Evolutionary conservation across 176 grass and related monocot genomes (phyloP).

Genomic region (sorghum (Sorghum bicolor)): DNA sequence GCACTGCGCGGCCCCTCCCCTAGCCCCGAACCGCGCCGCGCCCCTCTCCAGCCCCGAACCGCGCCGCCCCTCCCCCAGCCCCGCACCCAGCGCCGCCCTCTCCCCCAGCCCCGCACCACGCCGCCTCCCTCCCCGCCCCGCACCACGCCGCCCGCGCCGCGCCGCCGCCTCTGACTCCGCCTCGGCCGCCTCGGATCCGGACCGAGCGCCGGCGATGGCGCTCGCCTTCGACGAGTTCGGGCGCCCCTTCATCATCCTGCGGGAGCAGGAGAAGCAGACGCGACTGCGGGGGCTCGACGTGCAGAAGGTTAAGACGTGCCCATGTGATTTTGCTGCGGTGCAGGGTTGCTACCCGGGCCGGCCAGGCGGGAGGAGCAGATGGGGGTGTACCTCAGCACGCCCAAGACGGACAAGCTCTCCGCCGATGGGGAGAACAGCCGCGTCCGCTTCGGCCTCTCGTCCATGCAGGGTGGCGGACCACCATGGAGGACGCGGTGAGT

Average conservation of each 20-base stretch:
- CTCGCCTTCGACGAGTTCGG: slow-evolving; percentile 74
- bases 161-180: not conserved
- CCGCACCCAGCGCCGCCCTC: too few species aligned
- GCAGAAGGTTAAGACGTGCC: slow-evolving; percentile 47
- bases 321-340: not conserved
- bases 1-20: too few species aligned
- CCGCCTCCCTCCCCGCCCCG: not conserved
- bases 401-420: slow-evolving; percentile 79
- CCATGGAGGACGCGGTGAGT: slow-evolving; percentile 95
- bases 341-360: not conserved
- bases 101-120: too few species aligned
- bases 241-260: slow-evolving; percentile 63
- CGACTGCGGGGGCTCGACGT: slow-evolving; percentile 57
- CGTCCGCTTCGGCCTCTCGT: slow-evolving; percentile 71
- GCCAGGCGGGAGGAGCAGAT: slow-evolving; percentile 32
- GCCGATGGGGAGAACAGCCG: slow-evolving; percentile 60
- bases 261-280: slow-evolving; percentile 66
- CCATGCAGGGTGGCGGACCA: slow-evolving; percentile 97
- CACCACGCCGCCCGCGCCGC: not conserved
- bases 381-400: slow-evolving; percentile 94
- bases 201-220: slow-evolving; percentile 46
- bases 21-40: too few species aligned
- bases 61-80: too few species aligned
- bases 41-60: too few species aligned
- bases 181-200: not conserved